Evolutionary conservation across 768 basidiomycete genomes (phyloP).

Genomic region (Leccinellum luteum): DNA sequence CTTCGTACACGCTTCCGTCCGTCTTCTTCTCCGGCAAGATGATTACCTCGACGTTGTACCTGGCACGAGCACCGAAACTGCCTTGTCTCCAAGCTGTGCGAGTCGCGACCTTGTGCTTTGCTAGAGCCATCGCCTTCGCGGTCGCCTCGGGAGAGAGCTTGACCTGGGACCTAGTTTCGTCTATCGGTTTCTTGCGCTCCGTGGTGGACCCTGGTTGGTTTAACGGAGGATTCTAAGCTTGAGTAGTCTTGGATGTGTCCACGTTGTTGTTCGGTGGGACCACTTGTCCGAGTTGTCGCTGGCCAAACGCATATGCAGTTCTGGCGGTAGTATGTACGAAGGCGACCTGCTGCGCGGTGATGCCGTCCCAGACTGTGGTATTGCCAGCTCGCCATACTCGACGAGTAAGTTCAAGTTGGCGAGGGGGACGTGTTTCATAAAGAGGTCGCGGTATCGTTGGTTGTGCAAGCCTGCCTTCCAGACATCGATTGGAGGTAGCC

Average conservation of each 20-base stretch:
- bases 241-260: constrained; percentile 12
- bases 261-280: constrained; percentile 21
- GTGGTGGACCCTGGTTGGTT: constrained; percentile 15
- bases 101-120: constrained; percentile 48
- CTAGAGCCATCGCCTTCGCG: constrained; percentile 41
- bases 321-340: constrained; percentile 48
- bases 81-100: constrained; percentile 24
- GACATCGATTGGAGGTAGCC: too few species aligned
- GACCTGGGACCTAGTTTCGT: constrained; percentile 44
- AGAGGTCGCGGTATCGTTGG: constrained; percentile 74
- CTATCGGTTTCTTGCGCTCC: constrained; percentile 36
- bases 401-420: constrained; percentile 68
- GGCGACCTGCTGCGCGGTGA: constrained; percentile 59
- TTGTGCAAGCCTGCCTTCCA: too few species aligned
- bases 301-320: constrained; percentile 49
- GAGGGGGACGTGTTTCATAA: constrained; percentile 76
- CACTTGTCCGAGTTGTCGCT: constrained; percentile 42
- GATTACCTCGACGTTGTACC: constrained; percentile 26
- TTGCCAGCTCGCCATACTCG: constrained; percentile 78
- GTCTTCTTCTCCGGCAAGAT: constrained; percentile 22
- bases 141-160: constrained; percentile 32
- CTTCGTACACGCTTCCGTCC: constrained; percentile 48
- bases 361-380: constrained; percentile 75
- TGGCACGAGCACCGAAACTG: background rate
- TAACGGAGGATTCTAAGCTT: constrained; percentile 23